A percentile compares a stretch with the other conserved stretches of the same genome.
Evolutionary conservation across 306 rosid species (phyloP).

Genomic region (Cajanus cajan): DNA sequence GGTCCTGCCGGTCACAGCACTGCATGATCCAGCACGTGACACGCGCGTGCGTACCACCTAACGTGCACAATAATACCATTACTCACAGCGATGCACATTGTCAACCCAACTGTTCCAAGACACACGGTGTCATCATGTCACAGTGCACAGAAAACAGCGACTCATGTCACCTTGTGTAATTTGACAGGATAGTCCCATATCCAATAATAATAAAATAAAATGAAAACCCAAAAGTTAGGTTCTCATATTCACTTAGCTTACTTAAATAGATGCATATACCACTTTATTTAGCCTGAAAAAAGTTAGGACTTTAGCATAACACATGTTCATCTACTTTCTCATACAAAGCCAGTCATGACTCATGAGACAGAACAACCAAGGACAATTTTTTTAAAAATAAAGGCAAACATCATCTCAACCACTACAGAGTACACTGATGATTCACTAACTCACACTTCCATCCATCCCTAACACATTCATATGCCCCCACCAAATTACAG

Average conservation of each 20-base stretch:
- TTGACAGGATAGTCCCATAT: not conserved
- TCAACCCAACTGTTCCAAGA: constrained; percentile 43
- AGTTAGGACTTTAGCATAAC: not conserved
- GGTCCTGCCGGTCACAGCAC: constrained; percentile 32
- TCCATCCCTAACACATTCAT: constrained; percentile 27
- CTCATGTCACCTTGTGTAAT: constrained; percentile 36
- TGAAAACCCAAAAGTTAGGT: not conserved
- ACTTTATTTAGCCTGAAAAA: not conserved
- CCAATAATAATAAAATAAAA: not conserved
- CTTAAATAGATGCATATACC: not conserved
- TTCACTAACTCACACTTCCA: constrained; percentile 20
- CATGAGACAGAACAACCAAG: constrained; percentile 1
- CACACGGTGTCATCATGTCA: constrained; percentile 41
- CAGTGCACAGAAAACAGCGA: constrained; percentile 33
- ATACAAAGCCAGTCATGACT: constrained; percentile 1
- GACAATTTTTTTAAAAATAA: not conserved
- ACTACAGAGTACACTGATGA: constrained; percentile 34
- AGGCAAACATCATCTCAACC: constrained; percentile 27
- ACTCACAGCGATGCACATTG: constrained; percentile 24
- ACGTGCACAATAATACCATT: constrained; percentile 29
- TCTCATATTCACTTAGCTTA: not conserved
- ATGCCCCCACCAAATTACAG: constrained; percentile 35
- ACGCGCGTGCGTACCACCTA: constrained; percentile 40
- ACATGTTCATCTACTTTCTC: not conserved
- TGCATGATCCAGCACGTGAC: constrained; percentile 41